Evolutionary conservation across 2,329 filamentous ascomycete species (phyloP), one percentile per base, ranked within the genome.

Genomic region (Pseudocercospora eumusae): DNA sequence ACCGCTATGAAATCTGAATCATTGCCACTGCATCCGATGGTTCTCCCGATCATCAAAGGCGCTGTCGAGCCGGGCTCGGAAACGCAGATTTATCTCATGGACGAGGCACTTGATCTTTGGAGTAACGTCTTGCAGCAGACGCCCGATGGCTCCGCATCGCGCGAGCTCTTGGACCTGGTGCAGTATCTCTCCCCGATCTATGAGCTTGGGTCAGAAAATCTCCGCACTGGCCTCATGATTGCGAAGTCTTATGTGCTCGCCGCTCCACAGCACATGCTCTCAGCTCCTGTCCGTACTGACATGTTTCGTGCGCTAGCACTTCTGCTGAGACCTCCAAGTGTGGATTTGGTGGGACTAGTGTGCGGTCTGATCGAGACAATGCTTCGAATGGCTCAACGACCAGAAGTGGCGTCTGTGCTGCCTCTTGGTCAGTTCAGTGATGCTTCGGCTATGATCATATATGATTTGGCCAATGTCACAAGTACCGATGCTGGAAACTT

Each of bases 51-150:
- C 56, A 88, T 99, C 45, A 83, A 86, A 50, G 89, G 90, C 70
- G 92, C 92, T 1, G 86, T 95, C 36, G 85, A 93, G 61, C 87
- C 89, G 2, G 86, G 84, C 10, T 95, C 91, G 1, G 83, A 85
- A 42, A 82, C 90, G 45, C 86, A 91, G 68, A 79, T 93, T 1
- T 95, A 96, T 71, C 84, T 99, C 10, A 86, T 96, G 11, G 95
- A 98, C 64, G 95, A 99, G 74, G 91, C 92, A 0, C 81, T 98
- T 13, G 93, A 97, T 60, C 84, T 99, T 2, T 98, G 93, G 93
- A 83, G 84, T 33, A 86, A 89, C 1, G 86, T 97, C 10, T 85
- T 92, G 0, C 82, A 84, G n/a, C 84, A 87, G 6, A 86, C 79
- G 53, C 75, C 80, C 15, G 69, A 75, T 44, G 56, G 60, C 9